Evolutionary conservation across 1,139 yeast genomes (phyloP), one percentile per base, ranked within the genome.

Genomic region (Candida sanyaensis): DNA sequence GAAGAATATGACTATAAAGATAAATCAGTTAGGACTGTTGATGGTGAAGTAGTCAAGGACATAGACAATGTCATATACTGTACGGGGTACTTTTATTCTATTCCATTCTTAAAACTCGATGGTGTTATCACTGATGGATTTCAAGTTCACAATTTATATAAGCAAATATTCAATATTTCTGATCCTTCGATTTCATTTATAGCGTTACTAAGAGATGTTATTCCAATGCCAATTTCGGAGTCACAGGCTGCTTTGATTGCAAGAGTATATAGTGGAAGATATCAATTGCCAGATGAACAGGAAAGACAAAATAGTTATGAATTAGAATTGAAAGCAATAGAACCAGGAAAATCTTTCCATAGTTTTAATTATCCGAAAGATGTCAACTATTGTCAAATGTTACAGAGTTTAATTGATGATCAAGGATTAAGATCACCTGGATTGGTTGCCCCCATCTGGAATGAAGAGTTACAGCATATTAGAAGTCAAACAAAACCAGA

Each of bases 151-250:
- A 57, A 68, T 41, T 42, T 78, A 11, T 75, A 73, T 58, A 65
- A 69, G 48, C 81, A 77, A 50, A 62, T 77, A 7, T 76, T 78
- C 56, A 70, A 75, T 52, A 68, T 71, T 33, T 56, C 69, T 2
- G 83, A 78, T 52, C 77, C 81, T 1, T 62, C 80, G 1, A 59
- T 78, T 45, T 60, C 71, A 24, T 67, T 73, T 46, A 59, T 70
- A 9, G 76, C 71, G 1, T 56, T 78, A 30, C 65, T 70, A 34
- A 73, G 73, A 50, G 64, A 68, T 42, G 67, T 76, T 21, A 65
- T 75, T 28, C 83, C 83, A 17, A 71, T 77, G 65, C 78, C 81
- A 27, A 62, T 75, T 31, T 66, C 77, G n/a, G 81, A 78, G 59
- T 69, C 73, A 17, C 81, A 78, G 57, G 74, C 70, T 5, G 71